Conservation (phyloP, 1,284 basidiomycete species). For the Marasmius fiardii region DNA sequence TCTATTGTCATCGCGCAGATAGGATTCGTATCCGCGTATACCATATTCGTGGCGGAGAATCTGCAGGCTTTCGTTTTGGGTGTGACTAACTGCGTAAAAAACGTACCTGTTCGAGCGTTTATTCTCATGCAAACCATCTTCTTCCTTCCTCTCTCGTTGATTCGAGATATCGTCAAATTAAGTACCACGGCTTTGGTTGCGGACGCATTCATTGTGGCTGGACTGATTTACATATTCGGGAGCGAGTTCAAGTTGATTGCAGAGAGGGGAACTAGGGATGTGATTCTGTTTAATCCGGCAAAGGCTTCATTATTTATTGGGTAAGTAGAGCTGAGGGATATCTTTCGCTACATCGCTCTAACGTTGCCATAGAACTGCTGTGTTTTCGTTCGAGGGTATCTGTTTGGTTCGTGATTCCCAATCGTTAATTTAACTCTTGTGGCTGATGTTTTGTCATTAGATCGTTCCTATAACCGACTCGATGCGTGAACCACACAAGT, state of each 20-base stretch:
- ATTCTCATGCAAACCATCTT: slow-evolving; percentile 80
- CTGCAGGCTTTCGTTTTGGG: slow-evolving; percentile 84
- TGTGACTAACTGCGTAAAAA: slow-evolving; percentile 74
- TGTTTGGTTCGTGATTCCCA: slow-evolving; percentile 67
- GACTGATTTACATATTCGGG: slow-evolving; percentile 83
- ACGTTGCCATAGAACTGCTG: slow-evolving; percentile 70
- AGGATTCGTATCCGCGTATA: slow-evolving; percentile 88
- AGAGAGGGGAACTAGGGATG: slow-evolving; percentile 72
- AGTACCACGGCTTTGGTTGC: slow-evolving; percentile 91
- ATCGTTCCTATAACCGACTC: slow-evolving; percentile 96
- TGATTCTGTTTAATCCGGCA: slow-evolving; percentile 85
- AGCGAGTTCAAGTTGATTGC: slow-evolving; percentile 74
- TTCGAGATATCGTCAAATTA: slow-evolving; percentile 90
- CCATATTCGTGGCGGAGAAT: slow-evolving; percentile 95
- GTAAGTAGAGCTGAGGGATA: slow-evolving; percentile 36
- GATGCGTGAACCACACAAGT: slow-evolving; percentile 93
- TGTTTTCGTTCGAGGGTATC: slow-evolving; percentile 98
- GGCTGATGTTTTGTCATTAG: slow-evolving; percentile 25
- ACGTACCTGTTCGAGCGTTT: slow-evolving; percentile 71
- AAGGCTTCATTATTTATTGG: slow-evolving; percentile 93
- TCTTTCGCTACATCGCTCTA: slow-evolving; percentile 3
- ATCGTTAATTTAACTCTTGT: not conserved
- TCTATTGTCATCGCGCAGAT: slow-evolving; percentile 92
- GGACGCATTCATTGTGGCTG: slow-evolving; percentile 93
- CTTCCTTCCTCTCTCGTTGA: slow-evolving; percentile 84